These are phyloP conservation scores for Xylariaceae sp. DNA, from an alignment of 2,329 filamentous ascomycete genomes.

Conservation along the genomic window DNA sequence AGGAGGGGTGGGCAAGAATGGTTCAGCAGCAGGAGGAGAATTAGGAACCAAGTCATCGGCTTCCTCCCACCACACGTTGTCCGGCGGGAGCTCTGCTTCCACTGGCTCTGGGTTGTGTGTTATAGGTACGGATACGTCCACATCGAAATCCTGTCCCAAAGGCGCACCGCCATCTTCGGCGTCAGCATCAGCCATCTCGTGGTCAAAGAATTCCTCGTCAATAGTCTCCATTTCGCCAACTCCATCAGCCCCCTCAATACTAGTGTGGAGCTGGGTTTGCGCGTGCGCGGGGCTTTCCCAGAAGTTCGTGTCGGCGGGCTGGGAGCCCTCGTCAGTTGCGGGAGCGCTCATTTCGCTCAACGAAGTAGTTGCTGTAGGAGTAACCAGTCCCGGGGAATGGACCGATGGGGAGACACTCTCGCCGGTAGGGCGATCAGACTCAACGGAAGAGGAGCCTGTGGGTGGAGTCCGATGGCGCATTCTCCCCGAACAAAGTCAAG, in stretches of 20 bases:
- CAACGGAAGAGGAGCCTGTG: slow-evolving; percentile 22
- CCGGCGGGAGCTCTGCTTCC: neutral
- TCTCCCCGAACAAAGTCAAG: slow-evolving; percentile 2
- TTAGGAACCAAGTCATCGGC: neutral
- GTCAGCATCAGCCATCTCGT: slow-evolving; percentile 22
- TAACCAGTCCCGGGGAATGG: too few species aligned
- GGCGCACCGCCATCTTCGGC: slow-evolving; percentile 28
- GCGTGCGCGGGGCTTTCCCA: neutral
- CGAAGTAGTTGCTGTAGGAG: slow-evolving; percentile 12
- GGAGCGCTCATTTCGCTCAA: neutral
- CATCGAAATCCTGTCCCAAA: slow-evolving; percentile 18
- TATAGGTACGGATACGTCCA: slow-evolving; percentile 16
- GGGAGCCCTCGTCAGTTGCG: slow-evolving; percentile 3
- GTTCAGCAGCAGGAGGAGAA: neutral
- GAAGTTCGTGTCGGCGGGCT: slow-evolving; percentile 2
- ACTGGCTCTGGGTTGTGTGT: slow-evolving; percentile 10
- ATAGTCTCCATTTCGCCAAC: slow-evolving; percentile 5
- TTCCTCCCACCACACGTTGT: neutral
- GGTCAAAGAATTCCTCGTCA: slow-evolving; percentile 16
- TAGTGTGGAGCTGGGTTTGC: slow-evolving; percentile 6
- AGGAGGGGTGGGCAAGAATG: neutral
- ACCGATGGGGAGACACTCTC: slow-evolving; percentile 20
- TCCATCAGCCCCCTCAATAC: slow-evolving; percentile 5
- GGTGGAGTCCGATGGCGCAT: slow-evolving; percentile 23
- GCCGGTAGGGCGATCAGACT: slow-evolving; percentile 22